phyloP scores from a whole-genome alignment of 1,139 yeast genomes.

The Saccharomyces hybrid region DNA sequence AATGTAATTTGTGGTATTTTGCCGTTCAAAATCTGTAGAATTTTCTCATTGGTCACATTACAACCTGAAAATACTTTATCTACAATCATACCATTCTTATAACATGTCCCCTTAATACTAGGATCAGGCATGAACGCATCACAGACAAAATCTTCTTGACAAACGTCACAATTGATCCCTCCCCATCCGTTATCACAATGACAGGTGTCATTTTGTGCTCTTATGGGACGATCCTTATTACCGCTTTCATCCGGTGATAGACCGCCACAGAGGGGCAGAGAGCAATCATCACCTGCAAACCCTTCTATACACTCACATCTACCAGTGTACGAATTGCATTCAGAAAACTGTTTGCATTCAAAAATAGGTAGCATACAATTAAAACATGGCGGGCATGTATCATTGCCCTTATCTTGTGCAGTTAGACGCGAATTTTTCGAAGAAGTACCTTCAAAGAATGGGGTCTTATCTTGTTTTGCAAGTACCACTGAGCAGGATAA shows the following conservation, averaged over 20 bases:
- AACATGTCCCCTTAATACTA: constrained; percentile 81
- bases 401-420: constrained; percentile 26
- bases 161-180: constrained; percentile 88
- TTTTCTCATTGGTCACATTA: constrained; percentile 84
- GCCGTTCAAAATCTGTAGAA: constrained; percentile 69
- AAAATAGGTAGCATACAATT: constrained; percentile 90
- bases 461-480: neutral
- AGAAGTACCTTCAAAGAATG: neutral
- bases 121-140: constrained; percentile 76
- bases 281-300: constrained; percentile 89
- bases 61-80: constrained; percentile 84
- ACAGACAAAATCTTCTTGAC: constrained; percentile 66
- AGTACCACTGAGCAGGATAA: neutral
- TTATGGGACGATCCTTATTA: constrained; percentile 52
- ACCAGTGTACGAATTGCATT: constrained; percentile 81
- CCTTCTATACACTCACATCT: constrained; percentile 89
- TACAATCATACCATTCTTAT: constrained; percentile 77
- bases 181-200: constrained; percentile 80
- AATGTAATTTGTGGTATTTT: constrained; percentile 87
- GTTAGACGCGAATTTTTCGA: neutral
- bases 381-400: constrained; percentile 76
- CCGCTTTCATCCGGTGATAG: constrained; percentile 44
- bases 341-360: constrained; percentile 81
- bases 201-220: constrained; percentile 49
- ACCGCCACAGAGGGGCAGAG: constrained; percentile 83